Conservation (phyloP, 2,329 filamentous ascomycete genomes). For the Diplodia sapinea region DNA sequence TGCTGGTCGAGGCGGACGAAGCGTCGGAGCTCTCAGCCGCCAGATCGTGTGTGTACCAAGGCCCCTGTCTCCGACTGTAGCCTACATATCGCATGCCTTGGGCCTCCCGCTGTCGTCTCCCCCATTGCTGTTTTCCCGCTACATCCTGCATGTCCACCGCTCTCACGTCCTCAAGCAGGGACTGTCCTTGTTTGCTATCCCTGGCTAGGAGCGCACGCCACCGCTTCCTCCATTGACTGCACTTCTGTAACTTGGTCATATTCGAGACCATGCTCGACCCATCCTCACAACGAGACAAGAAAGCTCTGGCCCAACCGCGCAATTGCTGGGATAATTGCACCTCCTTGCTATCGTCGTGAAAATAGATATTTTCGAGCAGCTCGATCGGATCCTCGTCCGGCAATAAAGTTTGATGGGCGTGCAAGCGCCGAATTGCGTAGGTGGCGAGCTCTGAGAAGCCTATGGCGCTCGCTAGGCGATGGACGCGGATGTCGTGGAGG, state of each 20-base stretch:
- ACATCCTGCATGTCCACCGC: neutral
- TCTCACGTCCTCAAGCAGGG: conserved; percentile 12
- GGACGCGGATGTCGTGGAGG: conserved; percentile 38
- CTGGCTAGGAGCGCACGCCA: conserved; percentile 11
- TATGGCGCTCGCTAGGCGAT: conserved; percentile 44
- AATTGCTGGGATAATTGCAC: neutral
- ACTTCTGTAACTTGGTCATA: neutral
- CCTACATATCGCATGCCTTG: neutral
- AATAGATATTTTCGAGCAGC: conserved; percentile 9
- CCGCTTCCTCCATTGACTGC: neutral
- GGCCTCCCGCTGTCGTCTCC: neutral
- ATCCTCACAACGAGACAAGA: neutral
- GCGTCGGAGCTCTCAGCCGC: neutral
- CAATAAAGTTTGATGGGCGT: neutral
- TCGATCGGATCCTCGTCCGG: conserved; percentile 2
- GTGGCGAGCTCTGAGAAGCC: conserved; percentile 47
- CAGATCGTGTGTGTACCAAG: neutral
- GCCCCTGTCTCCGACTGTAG: neutral
- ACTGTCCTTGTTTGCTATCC: neutral
- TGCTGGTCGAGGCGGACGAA: neutral
- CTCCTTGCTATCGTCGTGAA: neutral
- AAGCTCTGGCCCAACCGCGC: conserved; percentile 2
- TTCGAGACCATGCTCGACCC: neutral
- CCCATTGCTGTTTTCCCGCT: neutral
- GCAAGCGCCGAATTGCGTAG: conserved; percentile 42